Evolutionary conservation across 148 eudicot genomes (phyloP).

Genomic region (Polygonum maritimum): DNA sequence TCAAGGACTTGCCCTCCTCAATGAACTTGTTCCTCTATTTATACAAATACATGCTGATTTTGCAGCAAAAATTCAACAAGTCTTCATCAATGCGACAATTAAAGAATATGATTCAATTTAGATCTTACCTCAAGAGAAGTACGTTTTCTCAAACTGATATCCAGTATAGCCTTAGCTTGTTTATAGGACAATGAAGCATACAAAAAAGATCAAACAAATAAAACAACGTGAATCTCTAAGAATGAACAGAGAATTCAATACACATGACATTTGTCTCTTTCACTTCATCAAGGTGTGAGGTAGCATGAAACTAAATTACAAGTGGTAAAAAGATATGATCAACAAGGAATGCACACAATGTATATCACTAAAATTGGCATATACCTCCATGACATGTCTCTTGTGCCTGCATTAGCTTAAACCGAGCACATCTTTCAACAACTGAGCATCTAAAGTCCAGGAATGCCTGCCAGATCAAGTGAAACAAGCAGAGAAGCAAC

Average conservation of each 20-base stretch:
- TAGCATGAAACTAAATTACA: constrained; percentile 3
- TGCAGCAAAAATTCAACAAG: background rate
- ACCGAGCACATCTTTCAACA: constrained; percentile 74
- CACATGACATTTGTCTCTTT: background rate
- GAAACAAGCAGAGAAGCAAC: background rate
- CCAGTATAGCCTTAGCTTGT: constrained; percentile 96
- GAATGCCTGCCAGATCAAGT: constrained; percentile 52
- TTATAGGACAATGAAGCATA: constrained; percentile 48
- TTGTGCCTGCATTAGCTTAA: constrained; percentile 73
- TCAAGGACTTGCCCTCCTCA: constrained; percentile 59
- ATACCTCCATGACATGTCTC: constrained; percentile 87
- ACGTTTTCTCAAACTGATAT: constrained; percentile 79
- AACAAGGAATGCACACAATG: background rate
- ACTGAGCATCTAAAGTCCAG: constrained; percentile 85
- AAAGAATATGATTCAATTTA: background rate
- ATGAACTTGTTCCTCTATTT: constrained; percentile 74
- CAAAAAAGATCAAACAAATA: background rate
- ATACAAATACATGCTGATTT: background rate
- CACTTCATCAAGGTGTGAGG: background rate
- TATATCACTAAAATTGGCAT: background rate
- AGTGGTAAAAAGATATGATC: background rate
- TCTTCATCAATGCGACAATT: background rate
- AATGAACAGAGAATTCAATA: background rate
- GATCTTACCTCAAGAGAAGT: constrained; percentile 68
- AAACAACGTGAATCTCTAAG: background rate